Evolutionary conservation across 306 rosid genomes (phyloP).

Genomic region (Betula pendula): DNA sequence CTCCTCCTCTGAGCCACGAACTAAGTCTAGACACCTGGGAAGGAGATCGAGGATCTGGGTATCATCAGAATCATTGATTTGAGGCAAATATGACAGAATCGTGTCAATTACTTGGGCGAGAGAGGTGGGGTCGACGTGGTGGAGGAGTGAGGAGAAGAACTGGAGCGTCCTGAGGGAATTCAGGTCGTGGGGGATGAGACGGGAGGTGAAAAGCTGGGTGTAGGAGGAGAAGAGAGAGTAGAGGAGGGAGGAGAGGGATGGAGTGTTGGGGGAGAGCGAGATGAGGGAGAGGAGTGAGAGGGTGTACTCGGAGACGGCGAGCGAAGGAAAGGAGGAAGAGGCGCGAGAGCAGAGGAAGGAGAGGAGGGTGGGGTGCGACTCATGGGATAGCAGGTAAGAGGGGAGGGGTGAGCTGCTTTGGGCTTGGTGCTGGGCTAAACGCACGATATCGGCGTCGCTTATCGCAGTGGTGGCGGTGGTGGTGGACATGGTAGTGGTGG

Average conservation of each 20-base stretch:
- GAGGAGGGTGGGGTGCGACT: constrained; percentile 28
- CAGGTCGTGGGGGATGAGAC: constrained; percentile 32
- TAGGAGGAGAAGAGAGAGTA: constrained; percentile 40
- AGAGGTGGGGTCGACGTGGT: constrained; percentile 6
- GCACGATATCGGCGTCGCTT: constrained; percentile 30
- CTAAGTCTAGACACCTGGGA: constrained; percentile 30
- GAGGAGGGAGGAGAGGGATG: constrained; percentile 37
- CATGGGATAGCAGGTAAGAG: constrained; percentile 28
- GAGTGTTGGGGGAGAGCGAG: constrained; percentile 34
- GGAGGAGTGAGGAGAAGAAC: constrained; percentile 28
- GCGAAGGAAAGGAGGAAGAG: constrained; percentile 29
- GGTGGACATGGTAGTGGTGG: too few relatives aligned
- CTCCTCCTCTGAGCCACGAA: constrained; percentile 15
- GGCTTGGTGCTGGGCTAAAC: constrained; percentile 26
- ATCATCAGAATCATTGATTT: constrained; percentile 26
- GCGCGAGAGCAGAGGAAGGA: constrained; percentile 30
- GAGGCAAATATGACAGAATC: constrained; percentile 27
- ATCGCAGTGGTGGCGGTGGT: not conserved
- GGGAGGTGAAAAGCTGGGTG: constrained; percentile 27
- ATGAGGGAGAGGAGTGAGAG: constrained; percentile 42
- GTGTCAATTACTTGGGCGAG: constrained; percentile 22
- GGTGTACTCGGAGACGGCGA: constrained; percentile 33
- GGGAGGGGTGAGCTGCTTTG: constrained; percentile 32
- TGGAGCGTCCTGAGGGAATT: constrained; percentile 42
- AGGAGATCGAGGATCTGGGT: constrained; percentile 43